Evolutionary conservation across 176 grass and related monocot species (phyloP).

Genomic region (Oryza meyeriana): DNA sequence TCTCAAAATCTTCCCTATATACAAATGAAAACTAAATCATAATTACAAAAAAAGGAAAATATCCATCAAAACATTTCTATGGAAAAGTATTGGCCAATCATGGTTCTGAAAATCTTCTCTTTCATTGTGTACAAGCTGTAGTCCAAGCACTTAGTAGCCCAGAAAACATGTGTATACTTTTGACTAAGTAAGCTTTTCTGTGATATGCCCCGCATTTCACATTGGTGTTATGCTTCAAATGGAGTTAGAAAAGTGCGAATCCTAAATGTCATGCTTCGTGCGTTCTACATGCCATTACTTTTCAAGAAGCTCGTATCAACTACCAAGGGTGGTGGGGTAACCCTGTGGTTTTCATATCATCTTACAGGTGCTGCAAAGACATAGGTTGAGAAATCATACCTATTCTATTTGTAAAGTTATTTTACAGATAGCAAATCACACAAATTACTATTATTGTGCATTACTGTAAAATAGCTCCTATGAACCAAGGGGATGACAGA

Average conservation of each 20-base stretch:
- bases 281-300: background rate
- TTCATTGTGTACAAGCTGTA: background rate
- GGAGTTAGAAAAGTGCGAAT: background rate
- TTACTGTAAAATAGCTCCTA: background rate
- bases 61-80: background rate
- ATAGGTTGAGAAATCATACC: background rate
- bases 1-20: conserved; percentile 78
- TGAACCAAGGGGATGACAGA: background rate
- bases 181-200: background rate
- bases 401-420: background rate
- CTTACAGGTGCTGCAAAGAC: background rate
- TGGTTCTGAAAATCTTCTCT: background rate
- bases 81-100: background rate
- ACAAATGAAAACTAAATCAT: background rate
- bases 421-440: background rate
- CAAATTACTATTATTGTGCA: background rate
- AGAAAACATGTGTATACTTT: background rate
- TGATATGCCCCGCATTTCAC: background rate
- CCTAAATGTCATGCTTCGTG: background rate
- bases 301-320: too few species aligned
- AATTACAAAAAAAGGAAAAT: background rate
- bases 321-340: background rate
- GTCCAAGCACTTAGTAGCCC: background rate
- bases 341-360: background rate
- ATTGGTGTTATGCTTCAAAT: background rate